phyloP scores from a whole-genome alignment of 306 rosid genomes.

The Fragaria nilgerrensis region DNA sequence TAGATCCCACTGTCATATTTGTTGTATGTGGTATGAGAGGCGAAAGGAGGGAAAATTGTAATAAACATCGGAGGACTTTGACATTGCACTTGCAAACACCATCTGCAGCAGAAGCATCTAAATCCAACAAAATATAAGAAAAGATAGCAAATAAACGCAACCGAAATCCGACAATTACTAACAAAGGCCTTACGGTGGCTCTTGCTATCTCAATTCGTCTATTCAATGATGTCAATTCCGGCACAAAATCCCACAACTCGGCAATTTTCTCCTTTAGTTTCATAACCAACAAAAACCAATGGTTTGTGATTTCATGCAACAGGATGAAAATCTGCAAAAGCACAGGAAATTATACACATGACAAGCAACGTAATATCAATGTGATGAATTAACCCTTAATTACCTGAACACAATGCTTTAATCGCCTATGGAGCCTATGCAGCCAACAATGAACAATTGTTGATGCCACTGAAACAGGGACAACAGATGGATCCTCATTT shows the following conservation, averaged over 20 bases:
- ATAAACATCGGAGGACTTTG: background rate
- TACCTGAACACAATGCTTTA: background rate
- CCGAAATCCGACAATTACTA: background rate
- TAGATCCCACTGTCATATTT: background rate
- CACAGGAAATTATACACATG: background rate
- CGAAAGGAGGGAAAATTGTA: background rate
- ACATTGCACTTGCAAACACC: background rate
- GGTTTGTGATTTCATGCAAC: no score
- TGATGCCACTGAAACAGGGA: background rate
- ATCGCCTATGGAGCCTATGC: background rate
- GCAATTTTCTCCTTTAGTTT: background rate
- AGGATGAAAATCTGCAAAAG: background rate
- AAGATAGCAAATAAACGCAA: no score
- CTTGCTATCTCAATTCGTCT: background rate
- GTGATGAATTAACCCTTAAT: background rate
- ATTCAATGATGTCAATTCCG: no score
- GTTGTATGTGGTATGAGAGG: background rate
- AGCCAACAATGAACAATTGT: background rate
- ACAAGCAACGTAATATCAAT: background rate
- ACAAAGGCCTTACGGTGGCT: background rate
- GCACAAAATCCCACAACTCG: background rate
- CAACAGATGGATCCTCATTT: background rate
- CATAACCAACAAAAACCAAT: background rate
- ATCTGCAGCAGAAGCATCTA: background rate
- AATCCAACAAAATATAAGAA: no score